Evolutionary conservation across 257 asterid species (phyloP), one percentile per base, ranked within the genome.

Genomic region (Jacaranda copaia): DNA sequence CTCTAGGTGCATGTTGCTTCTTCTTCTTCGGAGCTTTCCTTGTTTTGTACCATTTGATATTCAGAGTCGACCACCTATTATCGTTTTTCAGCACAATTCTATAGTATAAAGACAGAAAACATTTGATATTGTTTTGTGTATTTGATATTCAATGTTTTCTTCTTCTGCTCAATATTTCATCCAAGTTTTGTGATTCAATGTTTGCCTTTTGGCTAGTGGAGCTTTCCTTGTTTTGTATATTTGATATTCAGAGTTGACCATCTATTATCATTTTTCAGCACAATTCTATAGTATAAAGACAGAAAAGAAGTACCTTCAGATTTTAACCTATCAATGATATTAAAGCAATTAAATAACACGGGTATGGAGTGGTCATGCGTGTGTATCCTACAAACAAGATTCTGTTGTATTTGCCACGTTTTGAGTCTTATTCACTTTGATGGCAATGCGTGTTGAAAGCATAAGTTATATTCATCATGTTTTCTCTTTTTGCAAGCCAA

Each of bases 311-410:
- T 61, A 65, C 38, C 14, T 4, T 45, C 13, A 48, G 13, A 68
- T 68, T 75, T 57, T 25, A 25, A 77, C 68, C 62, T 59, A 40
- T 59, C 64, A 19, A 63, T 25, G 32, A 25, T 25, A 25, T 25
- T 25, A 25, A 25, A 25, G 32, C 32, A 25, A 25, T 25, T 25
- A 25, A 25, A 20, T 77, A n/a, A 51, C 46, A 62, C 19, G 18
- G 9, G 16, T 12, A 49, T 71, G 20, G 32, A 46, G 58, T 19
- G 69, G 35, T 12, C 25, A 45, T 64, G 20, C 16, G 32, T 64
- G 52, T 62, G 73, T 75, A 45, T 74, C 78, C 35, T 63, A 48
- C 51, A 51, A 49, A 62, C 32, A 48, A 52, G 39, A 43, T 68
- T 51, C 36, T 61, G 32, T 71, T 64, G 55, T 69, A 63, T 45